Percentiles rank a stretch among this genome's conserved stretches.
Conservation (phyloP, 805 yeast genomes). For the Monosporozyma solicola region DNA sequence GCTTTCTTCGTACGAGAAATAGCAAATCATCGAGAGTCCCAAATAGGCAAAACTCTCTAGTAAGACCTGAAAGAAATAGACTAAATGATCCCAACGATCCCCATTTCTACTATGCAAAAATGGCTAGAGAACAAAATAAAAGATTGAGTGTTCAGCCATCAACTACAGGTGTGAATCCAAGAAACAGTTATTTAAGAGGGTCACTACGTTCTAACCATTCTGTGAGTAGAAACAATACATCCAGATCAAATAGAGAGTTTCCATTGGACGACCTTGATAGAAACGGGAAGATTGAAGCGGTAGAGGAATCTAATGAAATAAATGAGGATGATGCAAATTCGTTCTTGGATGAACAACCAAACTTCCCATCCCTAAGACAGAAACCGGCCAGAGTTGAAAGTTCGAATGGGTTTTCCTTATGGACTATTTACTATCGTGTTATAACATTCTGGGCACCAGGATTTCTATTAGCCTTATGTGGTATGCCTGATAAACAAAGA, state of each 20-base stretch:
- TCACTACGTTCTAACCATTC: conserved; percentile 5
- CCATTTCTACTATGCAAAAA: conserved; percentile 67
- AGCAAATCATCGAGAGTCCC: conserved; percentile 12
- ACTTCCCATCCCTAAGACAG: conserved; percentile 1
- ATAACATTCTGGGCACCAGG: conserved; percentile 92
- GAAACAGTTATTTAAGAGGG: background rate
- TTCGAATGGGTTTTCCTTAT: conserved; percentile 24
- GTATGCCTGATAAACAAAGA: conserved; percentile 68
- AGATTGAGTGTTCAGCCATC: conserved; percentile 61
- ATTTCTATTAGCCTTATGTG: conserved; percentile 49
- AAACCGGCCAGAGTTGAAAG: conserved; percentile 4
- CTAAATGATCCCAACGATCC: conserved; percentile 60
- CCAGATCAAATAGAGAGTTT: background rate
- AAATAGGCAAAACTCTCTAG: conserved; percentile 46
- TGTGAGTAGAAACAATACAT: background rate
- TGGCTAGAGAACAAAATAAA: conserved; percentile 54
- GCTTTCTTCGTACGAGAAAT: conserved; percentile 24
- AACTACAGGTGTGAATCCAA: conserved; percentile 62
- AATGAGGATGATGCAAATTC: background rate
- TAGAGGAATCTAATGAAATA: background rate
- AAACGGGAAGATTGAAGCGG: background rate
- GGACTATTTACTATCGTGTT: conserved; percentile 74
- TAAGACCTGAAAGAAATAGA: conserved; percentile 75
- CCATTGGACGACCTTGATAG: conserved; percentile 2
- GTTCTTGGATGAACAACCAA: conserved; percentile 1